Conservation (phyloP, 345 rosid species). For the Salix brachista region DNA sequence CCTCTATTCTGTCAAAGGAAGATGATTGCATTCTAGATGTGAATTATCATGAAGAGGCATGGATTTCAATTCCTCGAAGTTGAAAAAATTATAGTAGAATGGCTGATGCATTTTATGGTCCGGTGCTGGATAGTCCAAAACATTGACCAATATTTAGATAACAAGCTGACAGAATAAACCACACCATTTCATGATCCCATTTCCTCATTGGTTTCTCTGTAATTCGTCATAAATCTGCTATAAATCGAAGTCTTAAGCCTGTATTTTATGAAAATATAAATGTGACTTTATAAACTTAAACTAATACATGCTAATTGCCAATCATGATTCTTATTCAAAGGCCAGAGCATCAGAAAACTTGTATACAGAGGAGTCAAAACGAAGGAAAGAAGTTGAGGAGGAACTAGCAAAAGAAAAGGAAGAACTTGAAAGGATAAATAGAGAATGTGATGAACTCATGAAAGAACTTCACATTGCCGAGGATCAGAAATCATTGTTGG, state of each 20-base stretch:
- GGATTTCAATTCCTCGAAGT: not conserved
- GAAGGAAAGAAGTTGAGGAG: constrained; percentile 61
- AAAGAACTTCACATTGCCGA: constrained; percentile 44
- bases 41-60: not conserved
- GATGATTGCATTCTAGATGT: not conserved
- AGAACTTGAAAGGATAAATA: constrained; percentile 47
- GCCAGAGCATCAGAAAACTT: constrained; percentile 53
- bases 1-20: not conserved
- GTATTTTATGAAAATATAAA: not conserved
- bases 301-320: not conserved
- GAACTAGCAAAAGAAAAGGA: constrained; percentile 55
- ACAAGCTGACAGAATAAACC: not conserved
- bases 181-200: not conserved
- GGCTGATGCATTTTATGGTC: not conserved
- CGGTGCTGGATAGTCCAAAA: not conserved
- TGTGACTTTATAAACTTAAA: too few species aligned
- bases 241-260: not conserved
- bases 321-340: constrained; percentile 32
- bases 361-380: constrained; percentile 55
- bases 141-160: not conserved
- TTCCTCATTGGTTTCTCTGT: not conserved
- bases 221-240: not conserved
- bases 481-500: constrained; percentile 45
- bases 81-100: not conserved
- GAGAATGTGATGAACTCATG: constrained; percentile 39